Evolutionary conservation across 768 basidiomycete genomes (phyloP), one percentile per base, ranked within the genome.

Genomic region (Naganishia kalamii): DNA sequence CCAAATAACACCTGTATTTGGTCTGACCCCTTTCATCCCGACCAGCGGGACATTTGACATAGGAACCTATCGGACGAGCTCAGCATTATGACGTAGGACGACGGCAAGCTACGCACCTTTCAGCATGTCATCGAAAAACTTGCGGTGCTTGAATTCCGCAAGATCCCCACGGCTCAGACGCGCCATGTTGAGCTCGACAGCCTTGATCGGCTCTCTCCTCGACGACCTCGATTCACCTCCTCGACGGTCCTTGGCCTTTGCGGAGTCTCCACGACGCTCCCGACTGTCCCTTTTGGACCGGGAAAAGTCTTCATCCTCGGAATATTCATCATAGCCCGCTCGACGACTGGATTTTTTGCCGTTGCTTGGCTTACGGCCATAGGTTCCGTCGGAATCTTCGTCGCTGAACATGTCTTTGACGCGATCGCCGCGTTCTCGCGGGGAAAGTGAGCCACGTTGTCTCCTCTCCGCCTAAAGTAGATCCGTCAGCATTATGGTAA

Each of bases 121-220:
- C 33, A 88, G 83, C 76, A 86, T 88, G 27, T 92, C 87, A 68
- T 87, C 85, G 74, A 97, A 98, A 85, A 88, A 92, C 2, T 90
- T 88, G 37, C 85, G 83, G 71, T 85, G 80, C 69, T 83, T 87
- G 75, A 87, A 80, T 70, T 86, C 88, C 15, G 85, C 88, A 13
- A 97, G 80, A 72, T 81, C 79, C 60, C 87, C 84, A 57, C 94
- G 83, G 8, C 86, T 84, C 21, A 98, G 70, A 50, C 84, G 80
- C 63, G 87, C 85, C 47, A 79, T 79, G 65, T 83, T 82, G 21
- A 97, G 74, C 70, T 88, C 87, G 5, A 79, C 81, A 17, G 86
- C 60, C 1, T 80, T 81, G 21, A 84, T 81, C 0, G 85, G 84
- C 46, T 57, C 54, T 13, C 19, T 57, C 27, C 32, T 37, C 35